These are phyloP conservation scores for Aspergillus calidoustus DNA, from an alignment of 2,329 filamentous ascomycete species.

Conservation along the genomic window DNA sequence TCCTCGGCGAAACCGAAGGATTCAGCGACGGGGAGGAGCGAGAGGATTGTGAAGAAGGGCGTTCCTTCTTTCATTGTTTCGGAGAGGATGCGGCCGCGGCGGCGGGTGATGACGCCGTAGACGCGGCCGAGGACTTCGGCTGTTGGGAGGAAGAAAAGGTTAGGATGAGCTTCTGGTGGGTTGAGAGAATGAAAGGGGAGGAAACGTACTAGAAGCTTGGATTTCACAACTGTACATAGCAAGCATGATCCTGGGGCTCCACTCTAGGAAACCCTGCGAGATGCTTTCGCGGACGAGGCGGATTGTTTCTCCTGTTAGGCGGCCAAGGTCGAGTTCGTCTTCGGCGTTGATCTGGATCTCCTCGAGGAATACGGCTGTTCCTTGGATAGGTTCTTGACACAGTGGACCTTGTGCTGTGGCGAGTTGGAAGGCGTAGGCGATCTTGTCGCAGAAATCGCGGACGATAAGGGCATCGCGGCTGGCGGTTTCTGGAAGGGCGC, in stretches of 20 bases:
- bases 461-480: slow-evolving; percentile 45
- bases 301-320: slow-evolving; percentile 91
- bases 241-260: slow-evolving; percentile 91
- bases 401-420: slow-evolving; percentile 86
- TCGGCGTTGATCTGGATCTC: slow-evolving; percentile 67
- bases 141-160: slow-evolving; percentile 33
- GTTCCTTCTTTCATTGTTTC: slow-evolving; percentile 94
- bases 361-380: slow-evolving; percentile 88
- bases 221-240: slow-evolving; percentile 99
- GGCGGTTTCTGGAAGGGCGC: slow-evolving; percentile 30
- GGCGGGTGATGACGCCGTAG: slow-evolving; percentile 95
- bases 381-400: slow-evolving; percentile 91
- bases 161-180: neutral
- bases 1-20: slow-evolving; percentile 96
- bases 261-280: slow-evolving; percentile 85
- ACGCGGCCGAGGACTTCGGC: slow-evolving; percentile 93
- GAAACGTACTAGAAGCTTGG: slow-evolving; percentile 77
- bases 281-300: slow-evolving; percentile 86
- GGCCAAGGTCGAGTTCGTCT: slow-evolving; percentile 66
- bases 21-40: slow-evolving; percentile 87
- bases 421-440: slow-evolving; percentile 92
- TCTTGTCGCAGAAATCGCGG: slow-evolving; percentile 82
- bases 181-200: neutral
- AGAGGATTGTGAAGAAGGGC: slow-evolving; percentile 92
- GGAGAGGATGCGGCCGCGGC: slow-evolving; percentile 83